Evolutionary conservation across 2,329 filamentous ascomycete genomes (phyloP), one percentile per base, ranked within the genome.

Genomic region (Aspergillus arachidicola): DNA sequence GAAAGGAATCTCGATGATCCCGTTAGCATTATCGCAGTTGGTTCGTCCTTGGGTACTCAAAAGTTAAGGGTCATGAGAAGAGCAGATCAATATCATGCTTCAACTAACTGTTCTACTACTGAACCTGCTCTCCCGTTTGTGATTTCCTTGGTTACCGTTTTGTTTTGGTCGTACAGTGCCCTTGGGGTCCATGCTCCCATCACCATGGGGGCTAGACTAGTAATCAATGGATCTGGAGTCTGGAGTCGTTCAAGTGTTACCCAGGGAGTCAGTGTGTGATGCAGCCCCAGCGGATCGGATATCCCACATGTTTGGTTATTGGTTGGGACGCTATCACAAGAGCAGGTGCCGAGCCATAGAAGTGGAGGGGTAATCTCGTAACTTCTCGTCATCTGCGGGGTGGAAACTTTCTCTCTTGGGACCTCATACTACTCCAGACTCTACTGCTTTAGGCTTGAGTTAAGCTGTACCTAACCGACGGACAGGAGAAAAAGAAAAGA

Each of bases 1-100:
- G 71, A 72, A 75, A 59, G 26, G 36, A 41, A 51, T 32, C 14
- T 53, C 48, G 38, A 58, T 23, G 46, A 66, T 65, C 59, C 59
- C 57, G 53, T 59, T 58, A 55, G 46, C 26, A 46, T 64, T 45
- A 23, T 46, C n/a, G 43, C 26, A 32, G 34, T 34, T n/a, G 14
- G 28, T n/a, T 34, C 19, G n/a, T 32, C 28, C 28, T 21, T 51
- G 48, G 48, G 48, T 32, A 51, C 4, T 32, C 16, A n/a, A 30
- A 19, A 32, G n/a, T 51, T 32, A 34, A 48, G 48, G 48, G 26
- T 34, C 48, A 48, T 16, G 43, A 28, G 43, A 4, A 11, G 12
- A 28, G 11, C 11, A 9, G 41, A 43, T 48, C 23, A 48, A 23
- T 12, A 14, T 23, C 14, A 28, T 26, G 23, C 10, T 4, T 48